Evolutionary conservation across 2,329 filamentous ascomycete species (phyloP).

Genomic region (Calonectria fujianensis): DNA sequence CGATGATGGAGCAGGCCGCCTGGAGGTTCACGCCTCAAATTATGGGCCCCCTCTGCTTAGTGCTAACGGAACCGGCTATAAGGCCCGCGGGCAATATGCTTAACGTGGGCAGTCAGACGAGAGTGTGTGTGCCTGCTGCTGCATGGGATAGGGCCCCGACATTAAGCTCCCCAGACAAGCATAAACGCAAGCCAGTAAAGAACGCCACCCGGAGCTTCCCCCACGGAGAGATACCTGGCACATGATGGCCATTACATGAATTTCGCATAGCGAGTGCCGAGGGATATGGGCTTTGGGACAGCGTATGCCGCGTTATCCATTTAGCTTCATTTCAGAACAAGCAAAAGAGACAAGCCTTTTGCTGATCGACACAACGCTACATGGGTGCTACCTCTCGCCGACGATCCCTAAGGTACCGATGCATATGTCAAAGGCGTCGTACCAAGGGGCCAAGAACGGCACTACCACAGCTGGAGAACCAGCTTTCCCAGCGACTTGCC

Average conservation of each 20-base stretch:
- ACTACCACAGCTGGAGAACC: conserved; percentile 2
- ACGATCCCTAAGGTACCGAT: conserved; percentile 14
- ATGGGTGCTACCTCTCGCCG: background rate
- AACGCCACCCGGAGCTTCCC: conserved; percentile 6
- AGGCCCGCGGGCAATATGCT: background rate
- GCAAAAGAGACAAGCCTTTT: conserved; percentile 10
- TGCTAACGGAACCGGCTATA: background rate
- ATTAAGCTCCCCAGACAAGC: conserved; percentile 23
- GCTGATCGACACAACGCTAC: background rate
- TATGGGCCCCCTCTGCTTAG: background rate
- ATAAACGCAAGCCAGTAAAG: conserved; percentile 15
- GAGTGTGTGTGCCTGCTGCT: background rate
- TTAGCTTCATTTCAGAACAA: background rate
- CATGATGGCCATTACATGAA: background rate
- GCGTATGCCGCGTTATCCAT: background rate
- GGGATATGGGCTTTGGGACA: background rate
- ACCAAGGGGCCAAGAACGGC: background rate
- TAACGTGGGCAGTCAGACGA: background rate
- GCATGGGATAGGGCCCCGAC: conserved; percentile 9
- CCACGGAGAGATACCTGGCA: background rate
- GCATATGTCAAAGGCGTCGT: background rate
- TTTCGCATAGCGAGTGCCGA: background rate
- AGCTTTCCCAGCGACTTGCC: background rate
- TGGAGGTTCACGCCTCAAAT: conserved; percentile 2
- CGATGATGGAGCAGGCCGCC: conserved; percentile 1